phyloP scores from a whole-genome alignment of 192 early-diverging fungal genomes.

The Chytriomyces hyalinus region DNA sequence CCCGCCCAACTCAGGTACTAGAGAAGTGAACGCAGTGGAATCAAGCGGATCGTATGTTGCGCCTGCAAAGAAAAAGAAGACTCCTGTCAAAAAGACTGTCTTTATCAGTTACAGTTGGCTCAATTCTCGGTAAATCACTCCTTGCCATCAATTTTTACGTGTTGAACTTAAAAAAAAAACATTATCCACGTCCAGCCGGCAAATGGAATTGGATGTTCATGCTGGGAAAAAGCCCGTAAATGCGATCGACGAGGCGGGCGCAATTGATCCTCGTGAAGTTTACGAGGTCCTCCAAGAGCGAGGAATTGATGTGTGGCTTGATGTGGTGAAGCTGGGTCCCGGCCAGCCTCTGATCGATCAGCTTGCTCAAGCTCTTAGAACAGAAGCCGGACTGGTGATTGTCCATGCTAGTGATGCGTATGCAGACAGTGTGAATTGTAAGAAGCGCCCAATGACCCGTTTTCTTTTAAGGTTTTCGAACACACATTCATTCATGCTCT shows the following conservation, averaged over 20 bases:
- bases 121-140: not conserved
- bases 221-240: not conserved
- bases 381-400: not conserved
- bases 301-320: slow-evolving; percentile 9
- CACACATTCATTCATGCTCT: too few relatives aligned
- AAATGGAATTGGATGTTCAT: not conserved
- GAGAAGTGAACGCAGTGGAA: not conserved
- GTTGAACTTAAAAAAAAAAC: not conserved
- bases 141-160: not conserved
- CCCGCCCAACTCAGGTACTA: not conserved
- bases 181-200: not conserved
- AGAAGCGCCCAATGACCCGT: too few relatives aligned
- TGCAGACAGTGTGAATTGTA: slow-evolving; percentile 6
- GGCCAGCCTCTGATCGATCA: slow-evolving; percentile 4
- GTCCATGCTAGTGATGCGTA: slow-evolving; percentile 1
- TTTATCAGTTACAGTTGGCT: slow-evolving; percentile 18
- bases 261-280: not conserved
- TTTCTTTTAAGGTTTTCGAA: too few relatives aligned
- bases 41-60: not conserved
- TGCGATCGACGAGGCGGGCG: not conserved
- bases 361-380: not conserved
- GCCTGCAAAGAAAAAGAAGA: not conserved
- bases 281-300: not conserved
- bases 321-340: not conserved
- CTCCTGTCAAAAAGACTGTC: not conserved